A percentile compares a stretch with the other conserved stretches of the same genome.
Evolutionary conservation across 108 stramenopile genomes (phyloP).

Genomic region (Discostella stelligeroides): DNA sequence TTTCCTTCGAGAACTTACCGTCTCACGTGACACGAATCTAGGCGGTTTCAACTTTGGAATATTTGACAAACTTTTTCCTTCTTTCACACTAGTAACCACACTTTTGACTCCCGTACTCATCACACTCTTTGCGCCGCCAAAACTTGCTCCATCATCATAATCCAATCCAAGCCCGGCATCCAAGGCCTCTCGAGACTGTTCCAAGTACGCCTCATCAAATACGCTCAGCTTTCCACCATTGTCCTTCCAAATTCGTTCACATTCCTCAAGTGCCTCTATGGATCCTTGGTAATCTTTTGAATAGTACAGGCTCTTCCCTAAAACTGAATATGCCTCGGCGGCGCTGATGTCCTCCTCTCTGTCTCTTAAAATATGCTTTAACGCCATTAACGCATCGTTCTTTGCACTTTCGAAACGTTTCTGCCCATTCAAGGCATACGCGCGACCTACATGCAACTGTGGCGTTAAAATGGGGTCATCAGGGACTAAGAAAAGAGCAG

Average conservation of each 20-base stretch:
- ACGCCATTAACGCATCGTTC: slow-evolving; percentile 79
- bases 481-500: slow-evolving; percentile 84
- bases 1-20: slow-evolving; percentile 43
- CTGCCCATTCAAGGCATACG: slow-evolving; percentile 85
- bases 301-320: slow-evolving; percentile 86
- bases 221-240: slow-evolving; percentile 72
- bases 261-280: slow-evolving; percentile 72
- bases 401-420: slow-evolving; percentile 77
- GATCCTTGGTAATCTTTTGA: slow-evolving; percentile 76
- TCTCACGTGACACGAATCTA: slow-evolving; percentile 82
- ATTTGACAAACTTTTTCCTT: slow-evolving; percentile 48
- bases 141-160: slow-evolving; percentile 33
- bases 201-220: slow-evolving; percentile 86
- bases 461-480: slow-evolving; percentile 81
- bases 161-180: slow-evolving; percentile 54
- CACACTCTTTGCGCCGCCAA: slow-evolving; percentile 43
- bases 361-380: slow-evolving; percentile 50
- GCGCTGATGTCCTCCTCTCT: slow-evolving; percentile 63
- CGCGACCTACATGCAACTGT: slow-evolving; percentile 80
- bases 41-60: slow-evolving; percentile 86
- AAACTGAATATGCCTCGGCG: slow-evolving; percentile 83
- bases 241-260: slow-evolving; percentile 57
- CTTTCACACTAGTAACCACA: slow-evolving; percentile 43
- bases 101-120: slow-evolving; percentile 39
- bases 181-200: slow-evolving; percentile 72